Evolutionary conservation across 179 eudicot species (phyloP).

Genomic region (Gypsophila paniculata): DNA sequence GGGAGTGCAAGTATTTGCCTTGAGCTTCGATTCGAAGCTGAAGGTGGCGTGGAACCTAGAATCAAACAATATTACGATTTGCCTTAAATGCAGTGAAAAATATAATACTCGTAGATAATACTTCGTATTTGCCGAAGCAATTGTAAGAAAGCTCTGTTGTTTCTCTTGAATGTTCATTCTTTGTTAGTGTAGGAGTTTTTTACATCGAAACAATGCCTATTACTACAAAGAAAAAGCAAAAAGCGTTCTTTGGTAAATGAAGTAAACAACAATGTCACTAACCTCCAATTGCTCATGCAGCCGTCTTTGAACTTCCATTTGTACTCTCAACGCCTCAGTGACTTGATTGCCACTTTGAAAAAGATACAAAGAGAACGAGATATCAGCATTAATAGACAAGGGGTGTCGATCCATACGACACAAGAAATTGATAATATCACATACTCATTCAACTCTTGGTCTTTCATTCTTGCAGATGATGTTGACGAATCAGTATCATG

Average conservation of each 20-base stretch:
- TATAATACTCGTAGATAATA: too few species aligned
- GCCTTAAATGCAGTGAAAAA: too few species aligned
- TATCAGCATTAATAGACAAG: constrained; percentile 1
- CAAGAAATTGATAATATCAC: constrained; percentile 16
- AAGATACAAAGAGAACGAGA: constrained; percentile 17
- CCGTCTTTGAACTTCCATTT: constrained; percentile 80
- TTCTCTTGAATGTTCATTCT: too few species aligned
- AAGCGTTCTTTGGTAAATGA: constrained; percentile 6
- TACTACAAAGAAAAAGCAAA: background rate
- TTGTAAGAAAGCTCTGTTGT: too few species aligned
- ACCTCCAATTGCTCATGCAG: constrained; percentile 84
- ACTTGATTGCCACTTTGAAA: constrained; percentile 56
- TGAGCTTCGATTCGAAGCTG: constrained; percentile 76
- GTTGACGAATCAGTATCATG: constrained; percentile 61
- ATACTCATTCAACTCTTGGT: constrained; percentile 71
- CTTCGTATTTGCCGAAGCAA: too few species aligned
- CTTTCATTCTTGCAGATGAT: constrained; percentile 48
- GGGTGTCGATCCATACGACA: background rate
- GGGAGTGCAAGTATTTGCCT: constrained; percentile 67
- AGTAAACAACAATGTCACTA: constrained; percentile 19
- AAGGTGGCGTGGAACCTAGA: constrained; percentile 68
- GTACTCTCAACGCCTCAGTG: constrained; percentile 78
- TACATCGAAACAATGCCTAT: background rate
- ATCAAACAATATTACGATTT: background rate
- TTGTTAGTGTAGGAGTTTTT: too few species aligned